These are phyloP conservation scores for Gossypium ekmanianum DNA, from an alignment of 345 rosid species.

Conservation along the genomic window DNA sequence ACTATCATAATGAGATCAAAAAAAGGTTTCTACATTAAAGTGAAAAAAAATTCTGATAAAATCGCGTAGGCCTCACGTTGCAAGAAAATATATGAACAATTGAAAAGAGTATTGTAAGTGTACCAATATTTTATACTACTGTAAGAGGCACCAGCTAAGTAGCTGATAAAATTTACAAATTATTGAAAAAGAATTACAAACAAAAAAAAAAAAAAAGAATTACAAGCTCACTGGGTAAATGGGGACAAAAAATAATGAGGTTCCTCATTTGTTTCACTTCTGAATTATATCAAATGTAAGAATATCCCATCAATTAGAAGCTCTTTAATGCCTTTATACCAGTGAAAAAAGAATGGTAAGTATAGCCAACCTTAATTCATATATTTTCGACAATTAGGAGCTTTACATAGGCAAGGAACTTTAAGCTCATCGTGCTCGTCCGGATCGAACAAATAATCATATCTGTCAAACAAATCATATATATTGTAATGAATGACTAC, in stretches of 20 bases:
- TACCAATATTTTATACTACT: background rate
- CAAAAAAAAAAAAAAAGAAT: conserved; percentile 5
- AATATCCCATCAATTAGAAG: background rate
- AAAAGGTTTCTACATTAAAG: too few species aligned
- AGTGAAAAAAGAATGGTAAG: background rate
- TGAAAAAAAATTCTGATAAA: background rate
- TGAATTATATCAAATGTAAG: background rate
- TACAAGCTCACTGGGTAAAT: background rate
- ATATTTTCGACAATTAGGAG: conserved; percentile 71
- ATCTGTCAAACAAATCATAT: conserved; percentile 42
- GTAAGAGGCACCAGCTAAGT: background rate
- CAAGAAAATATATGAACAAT: background rate
- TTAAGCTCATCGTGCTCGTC: conserved; percentile 80
- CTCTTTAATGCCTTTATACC: background rate
- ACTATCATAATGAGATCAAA: too few species aligned
- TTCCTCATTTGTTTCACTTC: background rate
- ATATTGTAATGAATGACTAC: background rate
- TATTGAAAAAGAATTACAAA: background rate
- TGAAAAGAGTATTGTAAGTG: background rate
- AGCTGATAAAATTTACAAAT: background rate
- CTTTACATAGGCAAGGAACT: conserved; percentile 77
- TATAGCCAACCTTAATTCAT: conserved; percentile 49
- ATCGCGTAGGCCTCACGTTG: background rate
- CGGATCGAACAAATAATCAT: conserved; percentile 88
- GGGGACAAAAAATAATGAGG: background rate